Conservation (phyloP, 2,329 filamentous ascomycete species). For the Pyrenophora teres region DNA sequence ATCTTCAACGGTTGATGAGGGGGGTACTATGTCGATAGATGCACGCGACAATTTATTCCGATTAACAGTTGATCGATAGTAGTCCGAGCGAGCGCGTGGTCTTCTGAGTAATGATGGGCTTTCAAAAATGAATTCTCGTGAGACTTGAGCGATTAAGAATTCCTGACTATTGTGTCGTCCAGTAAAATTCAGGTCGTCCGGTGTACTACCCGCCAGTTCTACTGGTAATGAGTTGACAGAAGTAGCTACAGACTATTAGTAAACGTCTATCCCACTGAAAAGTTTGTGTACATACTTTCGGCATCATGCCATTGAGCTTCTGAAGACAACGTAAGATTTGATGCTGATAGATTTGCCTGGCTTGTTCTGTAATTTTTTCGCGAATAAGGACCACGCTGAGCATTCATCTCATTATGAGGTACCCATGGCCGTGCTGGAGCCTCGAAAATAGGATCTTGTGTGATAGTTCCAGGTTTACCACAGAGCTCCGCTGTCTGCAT, state of each 20-base stretch:
- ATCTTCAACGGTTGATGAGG: conserved; percentile 18
- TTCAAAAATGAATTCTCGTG: neutral
- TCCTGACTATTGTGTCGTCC: conserved; percentile 18
- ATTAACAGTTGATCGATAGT: neutral
- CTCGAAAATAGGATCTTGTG: conserved; percentile 25
- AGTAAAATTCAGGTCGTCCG: conserved; percentile 22
- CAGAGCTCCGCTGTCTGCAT: conserved; percentile 37
- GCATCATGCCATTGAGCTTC: conserved; percentile 16
- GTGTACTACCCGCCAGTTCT: conserved; percentile 38
- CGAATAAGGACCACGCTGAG: conserved; percentile 30
- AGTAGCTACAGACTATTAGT: conserved; percentile 16
- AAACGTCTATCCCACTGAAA: neutral
- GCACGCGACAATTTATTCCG: neutral
- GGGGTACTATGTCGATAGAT: conserved; percentile 4
- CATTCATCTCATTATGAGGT: conserved; percentile 11
- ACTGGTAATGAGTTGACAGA: conserved; percentile 24
- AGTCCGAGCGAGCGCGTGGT: conserved; percentile 4
- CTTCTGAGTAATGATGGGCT: neutral
- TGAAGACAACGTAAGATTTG: conserved; percentile 26
- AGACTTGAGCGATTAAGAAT: conserved; percentile 2
- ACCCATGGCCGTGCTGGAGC: conserved; percentile 31
- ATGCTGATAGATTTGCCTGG: conserved; percentile 29
- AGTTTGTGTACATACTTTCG: conserved; percentile 19
- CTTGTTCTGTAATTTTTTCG: conserved; percentile 27
- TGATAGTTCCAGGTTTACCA: conserved; percentile 10